These are phyloP conservation scores for Saururus chinensis DNA, from an alignment of 164 flowering plant genomes.

Conservation along the genomic window DNA sequence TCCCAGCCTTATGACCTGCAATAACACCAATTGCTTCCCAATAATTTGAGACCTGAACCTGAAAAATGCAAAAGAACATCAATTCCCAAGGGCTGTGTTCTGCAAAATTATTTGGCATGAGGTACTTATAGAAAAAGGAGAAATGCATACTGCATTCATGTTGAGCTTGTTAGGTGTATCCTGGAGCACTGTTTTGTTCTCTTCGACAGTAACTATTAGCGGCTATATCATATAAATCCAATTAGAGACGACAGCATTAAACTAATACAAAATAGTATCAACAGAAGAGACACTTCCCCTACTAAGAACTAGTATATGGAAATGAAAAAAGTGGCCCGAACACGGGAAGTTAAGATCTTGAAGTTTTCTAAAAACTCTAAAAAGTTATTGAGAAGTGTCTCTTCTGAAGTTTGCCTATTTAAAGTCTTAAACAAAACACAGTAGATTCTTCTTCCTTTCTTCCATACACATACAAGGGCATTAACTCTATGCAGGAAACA, in stretches of 20 bases:
- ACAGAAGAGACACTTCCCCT: background rate
- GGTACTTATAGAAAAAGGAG: background rate
- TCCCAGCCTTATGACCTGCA: conserved; percentile 84
- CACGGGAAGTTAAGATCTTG: background rate
- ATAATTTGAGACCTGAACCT: conserved; percentile 69
- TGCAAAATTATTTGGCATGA: background rate
- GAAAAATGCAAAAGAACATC: conserved; percentile 12
- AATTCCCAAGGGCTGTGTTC: background rate
- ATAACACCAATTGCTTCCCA: conserved; percentile 83
- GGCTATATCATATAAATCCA: conserved; percentile 35
- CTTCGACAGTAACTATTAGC: conserved; percentile 66
- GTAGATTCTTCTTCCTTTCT: no score
- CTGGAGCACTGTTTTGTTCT: conserved; percentile 69
- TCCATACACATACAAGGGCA: no score
- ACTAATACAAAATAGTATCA: background rate
- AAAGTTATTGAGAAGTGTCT: no score
- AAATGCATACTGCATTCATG: conserved; percentile 48
- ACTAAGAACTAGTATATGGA: no score
- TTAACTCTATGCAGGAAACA: no score
- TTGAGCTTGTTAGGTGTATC: conserved; percentile 65
- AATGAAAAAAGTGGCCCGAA: background rate
- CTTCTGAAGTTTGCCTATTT: no score
- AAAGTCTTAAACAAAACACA: no score
- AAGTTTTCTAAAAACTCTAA: no score
- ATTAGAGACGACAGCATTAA: background rate